Evolutionary conservation across 1,284 basidiomycete species (phyloP), one percentile per base, ranked within the genome.

Genomic region (Agaricales sp.): DNA sequence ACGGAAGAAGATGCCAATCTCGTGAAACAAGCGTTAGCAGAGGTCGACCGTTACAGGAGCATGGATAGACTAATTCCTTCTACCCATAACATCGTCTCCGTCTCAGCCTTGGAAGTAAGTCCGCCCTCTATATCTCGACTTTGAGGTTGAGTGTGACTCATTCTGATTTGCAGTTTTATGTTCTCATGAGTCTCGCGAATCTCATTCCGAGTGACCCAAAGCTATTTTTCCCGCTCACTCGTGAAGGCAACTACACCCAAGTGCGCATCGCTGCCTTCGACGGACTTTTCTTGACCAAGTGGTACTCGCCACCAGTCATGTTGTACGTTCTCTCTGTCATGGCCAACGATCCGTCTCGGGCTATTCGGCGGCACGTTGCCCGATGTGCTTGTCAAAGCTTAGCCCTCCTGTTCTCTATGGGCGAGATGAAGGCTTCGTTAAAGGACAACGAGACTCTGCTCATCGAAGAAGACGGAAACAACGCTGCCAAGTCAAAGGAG

Each of bases 41-140:
- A 92, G 60, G 80, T 98, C 37, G 91, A 95, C 60, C 77, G 95
- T 26, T 93, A 94, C 63, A 84, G 92, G 53, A 92, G 85, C 55
- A 91, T 98, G 78, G 96, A 99, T 64, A 77, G 92, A 50, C 74
- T 99, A 14, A 94, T 99, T 50, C 92, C 96, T 2, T 96, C 94
- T 2, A 86, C 83, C 52, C 92, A 97, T 60, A 99, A 99, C 60
- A 81, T 93, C 20, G 85, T 99, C 37, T 94, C 94, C 0, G 76
- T 92, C 49, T 92, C 95, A 23, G 84, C 84, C 2, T 68, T 97
- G 47, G 89, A 94, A 77, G 91, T 92, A 54, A 54, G 76, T n/a
- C n/a, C 30, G 30, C 8, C 30, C 30, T 11, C n/a, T 35, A n/a
- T 63, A 6, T 44, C 54, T 23, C 49, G 41, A 35, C 23, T 43